phyloP scores from a whole-genome alignment of 192 early-diverging fungal species.

The Dissophora globulifera region DNA sequence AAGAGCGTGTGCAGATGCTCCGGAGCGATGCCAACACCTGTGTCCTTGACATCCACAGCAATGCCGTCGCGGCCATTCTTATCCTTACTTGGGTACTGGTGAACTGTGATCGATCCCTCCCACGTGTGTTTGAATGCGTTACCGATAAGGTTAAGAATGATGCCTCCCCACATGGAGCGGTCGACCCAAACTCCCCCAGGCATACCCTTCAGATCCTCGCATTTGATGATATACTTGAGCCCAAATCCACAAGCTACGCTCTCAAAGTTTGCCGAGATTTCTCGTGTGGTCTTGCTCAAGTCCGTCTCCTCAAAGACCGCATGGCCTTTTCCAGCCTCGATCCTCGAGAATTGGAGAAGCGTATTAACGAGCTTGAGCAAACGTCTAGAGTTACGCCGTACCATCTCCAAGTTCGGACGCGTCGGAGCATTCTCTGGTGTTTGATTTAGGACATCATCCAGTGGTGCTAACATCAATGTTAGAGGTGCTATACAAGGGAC shows the following conservation, averaged over 20 bases:
- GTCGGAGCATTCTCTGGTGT: slow-evolving; percentile 35
- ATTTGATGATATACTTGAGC: slow-evolving; percentile 56
- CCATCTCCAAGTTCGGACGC: slow-evolving; percentile 44
- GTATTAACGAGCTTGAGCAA: slow-evolving; percentile 67
- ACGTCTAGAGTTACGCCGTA: slow-evolving; percentile 60
- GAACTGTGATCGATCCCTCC: slow-evolving; percentile 57
- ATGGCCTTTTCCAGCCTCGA: slow-evolving; percentile 65
- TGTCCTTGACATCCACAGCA: slow-evolving; percentile 41
- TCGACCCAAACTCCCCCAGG: slow-evolving; percentile 58
- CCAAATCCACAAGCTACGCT: slow-evolving; percentile 59
- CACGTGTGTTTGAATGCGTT: slow-evolving; percentile 63
- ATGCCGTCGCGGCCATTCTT: slow-evolving; percentile 50
- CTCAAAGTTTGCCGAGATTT: slow-evolving; percentile 65
- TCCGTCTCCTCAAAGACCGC: slow-evolving; percentile 63
- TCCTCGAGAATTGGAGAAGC: slow-evolving; percentile 62
- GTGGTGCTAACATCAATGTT: slow-evolving; percentile 63
- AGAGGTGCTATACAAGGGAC: slow-evolving; percentile 52
- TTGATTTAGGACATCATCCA: slow-evolving; percentile 56
- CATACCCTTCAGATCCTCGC: slow-evolving; percentile 23
- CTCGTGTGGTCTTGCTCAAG: slow-evolving; percentile 56
- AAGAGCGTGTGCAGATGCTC: slow-evolving; percentile 61
- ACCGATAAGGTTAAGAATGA: slow-evolving; percentile 69
- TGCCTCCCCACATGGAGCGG: slow-evolving; percentile 70
- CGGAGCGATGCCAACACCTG: slow-evolving; percentile 63
- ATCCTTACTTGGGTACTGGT: slow-evolving; percentile 57